phyloP scores from a whole-genome alignment of 345 rosid genomes.

The Litchi chinensis region DNA sequence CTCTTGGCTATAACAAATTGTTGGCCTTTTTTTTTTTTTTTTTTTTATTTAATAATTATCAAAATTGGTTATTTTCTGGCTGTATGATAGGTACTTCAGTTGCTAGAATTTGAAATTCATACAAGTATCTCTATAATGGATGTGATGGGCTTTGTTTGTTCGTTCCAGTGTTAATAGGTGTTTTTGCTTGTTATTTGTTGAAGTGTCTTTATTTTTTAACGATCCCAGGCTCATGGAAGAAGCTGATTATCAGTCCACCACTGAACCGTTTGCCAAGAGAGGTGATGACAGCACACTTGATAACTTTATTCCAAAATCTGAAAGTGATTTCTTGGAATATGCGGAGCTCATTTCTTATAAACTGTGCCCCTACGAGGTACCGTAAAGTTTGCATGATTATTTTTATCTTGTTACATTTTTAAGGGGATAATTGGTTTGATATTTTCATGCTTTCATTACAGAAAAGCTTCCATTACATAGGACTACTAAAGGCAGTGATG shows the following conservation, averaged over 20 bases:
- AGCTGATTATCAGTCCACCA: slow-evolving; percentile 75
- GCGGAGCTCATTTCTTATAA: slow-evolving; percentile 82
- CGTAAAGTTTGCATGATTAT: background rate
- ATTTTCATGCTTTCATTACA: slow-evolving; percentile 37
- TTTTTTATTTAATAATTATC: no score
- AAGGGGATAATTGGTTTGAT: background rate
- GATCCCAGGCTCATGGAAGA: slow-evolving; percentile 79
- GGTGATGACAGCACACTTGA: slow-evolving; percentile 63
- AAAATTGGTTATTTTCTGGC: background rate
- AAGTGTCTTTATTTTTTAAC: background rate
- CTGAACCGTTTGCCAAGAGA: slow-evolving; percentile 65
- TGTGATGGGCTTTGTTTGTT: background rate
- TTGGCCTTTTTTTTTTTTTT: no score
- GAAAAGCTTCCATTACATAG: slow-evolving; percentile 83
- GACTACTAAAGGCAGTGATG: slow-evolving; percentile 79
- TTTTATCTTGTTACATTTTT: background rate
- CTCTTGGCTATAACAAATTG: no score
- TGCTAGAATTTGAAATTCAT: background rate
- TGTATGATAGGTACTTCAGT: background rate
- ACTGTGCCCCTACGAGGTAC: slow-evolving; percentile 77
- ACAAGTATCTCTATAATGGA: background rate
- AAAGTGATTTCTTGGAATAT: slow-evolving; percentile 84
- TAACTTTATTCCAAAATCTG: slow-evolving; percentile 87
- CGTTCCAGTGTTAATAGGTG: background rate
- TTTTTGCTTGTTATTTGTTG: background rate